Base-by-base conservation (phyloP, 495 filamentous ascomycete species). In the Daldinia concentrica region DNA sequence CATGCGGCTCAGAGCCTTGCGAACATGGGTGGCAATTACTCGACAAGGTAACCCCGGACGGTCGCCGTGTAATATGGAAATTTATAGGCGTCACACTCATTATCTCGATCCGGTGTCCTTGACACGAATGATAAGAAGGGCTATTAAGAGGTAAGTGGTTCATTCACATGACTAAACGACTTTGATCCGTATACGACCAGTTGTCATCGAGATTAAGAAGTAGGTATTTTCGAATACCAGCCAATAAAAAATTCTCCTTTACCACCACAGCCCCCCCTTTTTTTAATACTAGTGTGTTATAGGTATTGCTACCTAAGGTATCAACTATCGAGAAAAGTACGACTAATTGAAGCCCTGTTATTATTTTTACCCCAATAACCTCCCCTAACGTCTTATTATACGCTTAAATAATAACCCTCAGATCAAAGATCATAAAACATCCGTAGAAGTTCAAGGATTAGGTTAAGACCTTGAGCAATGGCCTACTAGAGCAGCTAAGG, bases 1-100 rank as follows among this genome's bases (percentile, higher is more conserved):
- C 19, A 32, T 58, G 56, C 56, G 56, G 56, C 56, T 58, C 27
- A 34, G 24, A 58, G 24, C 56, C 56, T 34, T 8, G n/a, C 6
- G n/a, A 22, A 19, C 19, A n/a, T 22, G 34, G 0, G 56, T 27
- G 56, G 19, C 34, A 26, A 58, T 8, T 15, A 8, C 6, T 58
- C 17, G 0, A 19, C 3, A 58, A 1, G 1, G 19, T 26, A 29
- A 45, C 4, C 0, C 22, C 34, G 12, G 22, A 58, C 29, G 2
- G 22, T 39, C 34, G n/a, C 56, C 36, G 8, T 41, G 22, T 5
- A 39, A n/a, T n/a, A n/a, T n/a, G n/a, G n/a, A n/a, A n/a, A n/a
- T n/a, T n/a, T n/a, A n/a, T n/a, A n/a, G n/a, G n/a, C n/a, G n/a
- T n/a, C 17, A 48, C 17, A 48, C 41, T 19, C 17, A 8, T 11